phyloP scores from a whole-genome alignment of 1,284 basidiomycete genomes.

The Cutaneotrichosporon daszewskae region DNA sequence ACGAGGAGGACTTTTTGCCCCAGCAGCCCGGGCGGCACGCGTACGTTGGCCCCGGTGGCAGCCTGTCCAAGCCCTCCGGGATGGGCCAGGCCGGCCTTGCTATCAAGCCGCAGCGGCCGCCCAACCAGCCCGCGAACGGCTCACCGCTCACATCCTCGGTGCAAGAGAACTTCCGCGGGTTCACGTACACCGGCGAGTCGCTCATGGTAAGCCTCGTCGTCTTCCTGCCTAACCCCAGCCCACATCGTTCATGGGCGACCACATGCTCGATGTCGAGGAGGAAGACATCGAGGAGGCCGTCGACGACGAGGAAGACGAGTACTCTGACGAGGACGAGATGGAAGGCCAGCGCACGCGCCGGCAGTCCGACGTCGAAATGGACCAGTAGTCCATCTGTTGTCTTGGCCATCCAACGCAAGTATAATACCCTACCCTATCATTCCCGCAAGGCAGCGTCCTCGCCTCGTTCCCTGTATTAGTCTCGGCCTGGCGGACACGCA shows the following conservation, averaged over 20 bases:
- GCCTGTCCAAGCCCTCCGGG: constrained; percentile 29
- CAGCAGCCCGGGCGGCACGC: constrained; percentile 30
- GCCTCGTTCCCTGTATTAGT: too few species aligned
- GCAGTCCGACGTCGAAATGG: constrained; percentile 47
- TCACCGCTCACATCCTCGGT: constrained; percentile 77
- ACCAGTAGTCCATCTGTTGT: constrained; percentile 12
- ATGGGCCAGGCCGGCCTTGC: constrained; percentile 37
- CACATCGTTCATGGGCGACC: constrained; percentile 48
- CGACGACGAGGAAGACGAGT: constrained; percentile 42
- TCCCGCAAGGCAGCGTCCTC: too few species aligned
- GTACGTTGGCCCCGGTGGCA: constrained; percentile 46
- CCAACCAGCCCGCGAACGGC: constrained; percentile 38
- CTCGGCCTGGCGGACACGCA: too few species aligned
- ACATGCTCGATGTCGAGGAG: constrained; percentile 45
- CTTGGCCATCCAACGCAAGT: not conserved
- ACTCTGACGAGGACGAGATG: constrained; percentile 43
- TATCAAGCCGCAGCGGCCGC: constrained; percentile 40
- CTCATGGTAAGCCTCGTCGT: constrained; percentile 48
- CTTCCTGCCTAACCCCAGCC: constrained; percentile 20
- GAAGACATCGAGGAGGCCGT: constrained; percentile 26
- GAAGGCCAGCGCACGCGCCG: constrained; percentile 40
- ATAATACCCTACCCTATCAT: too few species aligned
- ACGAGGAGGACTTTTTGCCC: constrained; percentile 53
- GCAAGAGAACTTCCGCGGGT: constrained; percentile 89
- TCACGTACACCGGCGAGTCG: constrained; percentile 82